Evolutionary conservation across 2,329 filamentous ascomycete genomes (phyloP).

Genomic region (Cladophialophora bantiana): DNA sequence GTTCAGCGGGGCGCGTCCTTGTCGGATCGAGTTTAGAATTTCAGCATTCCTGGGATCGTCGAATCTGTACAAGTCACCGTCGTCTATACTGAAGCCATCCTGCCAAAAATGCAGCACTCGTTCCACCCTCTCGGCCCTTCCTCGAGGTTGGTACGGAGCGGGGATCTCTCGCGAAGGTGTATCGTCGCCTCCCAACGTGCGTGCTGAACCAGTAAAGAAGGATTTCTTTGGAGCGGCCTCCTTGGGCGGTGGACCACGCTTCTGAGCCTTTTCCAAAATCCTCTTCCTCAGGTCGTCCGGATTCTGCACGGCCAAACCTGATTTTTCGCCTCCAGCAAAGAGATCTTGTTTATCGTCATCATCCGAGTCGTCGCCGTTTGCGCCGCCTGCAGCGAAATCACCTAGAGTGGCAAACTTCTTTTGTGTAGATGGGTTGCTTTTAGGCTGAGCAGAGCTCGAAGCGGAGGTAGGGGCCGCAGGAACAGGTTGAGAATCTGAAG

Average conservation of each 20-base stretch:
- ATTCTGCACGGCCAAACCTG: conserved; percentile 71
- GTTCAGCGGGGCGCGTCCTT: conserved; percentile 66
- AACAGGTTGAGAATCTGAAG: conserved; percentile 38
- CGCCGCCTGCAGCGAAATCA: conserved; percentile 50
- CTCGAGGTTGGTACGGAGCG: conserved; percentile 54
- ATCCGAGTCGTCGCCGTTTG: conserved; percentile 59
- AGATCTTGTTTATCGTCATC: conserved; percentile 63
- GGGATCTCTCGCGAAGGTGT: conserved; percentile 64
- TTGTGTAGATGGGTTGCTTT: conserved; percentile 44
- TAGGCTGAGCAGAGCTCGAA: conserved; percentile 42
- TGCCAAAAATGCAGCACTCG: conserved; percentile 70
- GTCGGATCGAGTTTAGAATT: conserved; percentile 68
- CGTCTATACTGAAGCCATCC: conserved; percentile 71
- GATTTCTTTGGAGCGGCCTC: conserved; percentile 43
- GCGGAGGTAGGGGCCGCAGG: conserved; percentile 44
- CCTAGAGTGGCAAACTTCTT: conserved; percentile 59
- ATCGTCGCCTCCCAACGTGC: conserved; percentile 71
- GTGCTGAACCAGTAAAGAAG: conserved; percentile 67
- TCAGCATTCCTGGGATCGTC: conserved; percentile 68
- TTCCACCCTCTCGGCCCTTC: conserved; percentile 58
- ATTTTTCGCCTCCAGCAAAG: conserved; percentile 72
- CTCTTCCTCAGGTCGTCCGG: conserved; percentile 63
- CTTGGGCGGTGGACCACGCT: conserved; percentile 41
- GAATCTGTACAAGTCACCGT: conserved; percentile 68
- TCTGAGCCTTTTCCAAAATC: conserved; percentile 57